Percentiles rank a stretch among this genome's conserved stretches.
Conservation (phyloP, 129 eudicot genomes). For the Lonicera japonica region DNA sequence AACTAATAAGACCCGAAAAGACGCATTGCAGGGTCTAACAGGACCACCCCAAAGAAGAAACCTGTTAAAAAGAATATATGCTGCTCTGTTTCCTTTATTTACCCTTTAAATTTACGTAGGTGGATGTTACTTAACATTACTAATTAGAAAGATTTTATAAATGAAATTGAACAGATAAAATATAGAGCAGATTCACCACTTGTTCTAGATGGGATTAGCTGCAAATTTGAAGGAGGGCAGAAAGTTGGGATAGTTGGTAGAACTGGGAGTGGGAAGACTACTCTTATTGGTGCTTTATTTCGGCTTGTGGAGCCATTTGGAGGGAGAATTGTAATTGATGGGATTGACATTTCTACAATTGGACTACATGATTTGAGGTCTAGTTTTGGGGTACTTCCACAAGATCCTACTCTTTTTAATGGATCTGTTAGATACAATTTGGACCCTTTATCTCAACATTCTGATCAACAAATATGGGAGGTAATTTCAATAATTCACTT, state of each 20-base stretch:
- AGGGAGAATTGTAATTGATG: conserved; percentile 52
- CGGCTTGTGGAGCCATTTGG: conserved; percentile 60
- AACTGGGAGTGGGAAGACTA: conserved; percentile 69
- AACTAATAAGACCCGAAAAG: too few relatives aligned
- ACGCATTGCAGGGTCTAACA: too few relatives aligned
- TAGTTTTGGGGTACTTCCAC: conserved; percentile 59
- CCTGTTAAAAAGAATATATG: too few relatives aligned
- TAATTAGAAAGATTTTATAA: too few relatives aligned
- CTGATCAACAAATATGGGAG: conserved; percentile 60
- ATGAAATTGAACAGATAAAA: conserved; percentile 34
- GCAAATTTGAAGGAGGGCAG: conserved; percentile 58
- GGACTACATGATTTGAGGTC: conserved; percentile 72
- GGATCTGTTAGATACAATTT: conserved; percentile 63
- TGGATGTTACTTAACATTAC: too few relatives aligned
- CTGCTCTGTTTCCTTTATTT: too few relatives aligned
- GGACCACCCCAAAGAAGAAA: too few relatives aligned
- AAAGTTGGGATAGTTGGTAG: conserved; percentile 72
- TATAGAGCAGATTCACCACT: conserved; percentile 55
- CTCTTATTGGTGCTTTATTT: conserved; percentile 58
- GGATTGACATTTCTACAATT: conserved; percentile 41
- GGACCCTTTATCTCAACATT: conserved; percentile 54
- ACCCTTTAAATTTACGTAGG: too few relatives aligned
- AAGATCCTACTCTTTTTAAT: conserved; percentile 67
- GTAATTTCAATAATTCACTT: too few relatives aligned
- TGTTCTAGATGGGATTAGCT: conserved; percentile 48